These are phyloP conservation scores for Chalciporus pseudorubinellus DNA, from an alignment of 768 basidiomycete species.

Conservation along the genomic window DNA sequence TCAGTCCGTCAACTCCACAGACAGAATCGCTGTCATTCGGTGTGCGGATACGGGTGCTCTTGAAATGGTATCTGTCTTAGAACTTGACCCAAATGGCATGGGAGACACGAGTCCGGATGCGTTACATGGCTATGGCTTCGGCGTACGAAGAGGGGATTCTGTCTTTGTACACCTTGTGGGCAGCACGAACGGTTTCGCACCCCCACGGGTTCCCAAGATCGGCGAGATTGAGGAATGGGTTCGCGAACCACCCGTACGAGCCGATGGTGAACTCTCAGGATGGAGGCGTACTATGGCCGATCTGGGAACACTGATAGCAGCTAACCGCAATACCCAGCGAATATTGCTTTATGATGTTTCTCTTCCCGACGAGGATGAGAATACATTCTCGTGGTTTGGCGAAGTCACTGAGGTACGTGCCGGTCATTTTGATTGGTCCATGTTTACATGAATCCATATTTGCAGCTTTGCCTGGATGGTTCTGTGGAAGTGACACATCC, in stretches of 20 bases:
- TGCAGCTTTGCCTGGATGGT: conserved; percentile 72
- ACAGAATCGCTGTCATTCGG: conserved; percentile 67
- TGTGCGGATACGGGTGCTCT: conserved; percentile 50
- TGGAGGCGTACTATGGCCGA: conserved; percentile 74
- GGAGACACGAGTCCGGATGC: conserved; percentile 47
- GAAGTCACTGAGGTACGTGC: conserved; percentile 71
- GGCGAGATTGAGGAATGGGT: conserved; percentile 85
- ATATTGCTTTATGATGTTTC: conserved; percentile 42
- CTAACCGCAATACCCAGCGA: conserved; percentile 39
- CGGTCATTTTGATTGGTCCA: conserved; percentile 2
- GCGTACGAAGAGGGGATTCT: conserved; percentile 79
- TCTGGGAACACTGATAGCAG: conserved; percentile 59
- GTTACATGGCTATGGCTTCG: conserved; percentile 58
- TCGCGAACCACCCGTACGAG: conserved; percentile 50
- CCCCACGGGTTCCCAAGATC: conserved; percentile 75
- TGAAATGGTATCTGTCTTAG: conserved; percentile 77
- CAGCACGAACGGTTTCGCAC: conserved; percentile 66
- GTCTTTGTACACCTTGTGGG: conserved; percentile 76
- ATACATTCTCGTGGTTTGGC: conserved; percentile 73
- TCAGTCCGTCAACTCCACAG: conserved; percentile 68
- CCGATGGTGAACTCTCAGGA: conserved; percentile 53
- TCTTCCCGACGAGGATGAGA: conserved; percentile 39
- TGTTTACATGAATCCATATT: conserved; percentile 5
- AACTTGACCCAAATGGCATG: conserved; percentile 83
- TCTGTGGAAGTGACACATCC: conserved; percentile 72